Evolutionary conservation across 768 basidiomycete genomes (phyloP).

Genomic region (Suillus subluteus): DNA sequence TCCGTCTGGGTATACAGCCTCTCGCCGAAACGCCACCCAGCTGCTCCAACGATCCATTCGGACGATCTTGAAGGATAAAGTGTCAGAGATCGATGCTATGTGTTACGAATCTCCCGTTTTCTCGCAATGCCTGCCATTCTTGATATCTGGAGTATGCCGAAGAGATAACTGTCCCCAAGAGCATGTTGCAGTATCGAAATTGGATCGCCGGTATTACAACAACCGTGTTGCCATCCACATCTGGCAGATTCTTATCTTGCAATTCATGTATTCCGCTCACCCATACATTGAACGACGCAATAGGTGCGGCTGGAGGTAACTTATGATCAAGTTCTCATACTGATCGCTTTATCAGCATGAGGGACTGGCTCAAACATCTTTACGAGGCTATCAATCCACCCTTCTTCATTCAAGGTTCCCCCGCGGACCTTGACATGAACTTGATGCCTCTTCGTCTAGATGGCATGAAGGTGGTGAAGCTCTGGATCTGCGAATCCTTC

Average conservation of each 20-base stretch:
- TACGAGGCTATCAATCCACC: conserved; percentile 56
- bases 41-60: conserved; percentile 31
- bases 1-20: conserved; percentile 11
- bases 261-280: conserved; percentile 29
- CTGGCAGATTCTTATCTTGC: conserved; percentile 52
- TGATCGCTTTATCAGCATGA: not conserved
- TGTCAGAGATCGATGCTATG: conserved; percentile 37
- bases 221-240: conserved; percentile 47
- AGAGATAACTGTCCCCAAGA: conserved; percentile 37
- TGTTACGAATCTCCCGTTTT: conserved; percentile 38
- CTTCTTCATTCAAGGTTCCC: conserved; percentile 48
- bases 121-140: conserved; percentile 42
- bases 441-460: conserved; percentile 43
- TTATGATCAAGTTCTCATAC: not conserved
- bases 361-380: conserved; percentile 47
- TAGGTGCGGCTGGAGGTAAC: conserved; percentile 10
- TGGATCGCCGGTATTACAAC: conserved; percentile 42
- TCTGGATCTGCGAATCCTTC: conserved; percentile 50
- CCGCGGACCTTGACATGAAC: conserved; percentile 36
- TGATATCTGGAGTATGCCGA: conserved; percentile 37
- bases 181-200: conserved; percentile 35
- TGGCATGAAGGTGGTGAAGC: conserved; percentile 41
- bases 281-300: conserved; percentile 8
- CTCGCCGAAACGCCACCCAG: conserved; percentile 24
- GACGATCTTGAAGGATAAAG: conserved; percentile 28